These are phyloP conservation scores for Penicillium waksmanii DNA, from an alignment of 495 filamentous ascomycete species.

Conservation along the genomic window DNA sequence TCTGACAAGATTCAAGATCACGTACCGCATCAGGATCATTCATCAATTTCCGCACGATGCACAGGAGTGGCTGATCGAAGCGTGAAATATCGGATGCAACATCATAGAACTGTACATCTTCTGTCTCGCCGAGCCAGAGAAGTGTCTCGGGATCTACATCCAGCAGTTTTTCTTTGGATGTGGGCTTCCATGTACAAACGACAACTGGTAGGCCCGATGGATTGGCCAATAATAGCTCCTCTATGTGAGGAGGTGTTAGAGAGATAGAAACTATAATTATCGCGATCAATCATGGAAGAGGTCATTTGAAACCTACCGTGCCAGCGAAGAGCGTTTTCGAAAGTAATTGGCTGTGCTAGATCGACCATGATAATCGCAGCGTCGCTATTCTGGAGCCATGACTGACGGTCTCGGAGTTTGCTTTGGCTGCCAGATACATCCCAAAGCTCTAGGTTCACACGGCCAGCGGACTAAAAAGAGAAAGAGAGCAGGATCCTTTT, in stretches of 20 bases:
- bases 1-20: not conserved
- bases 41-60: not conserved
- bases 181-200: conserved; percentile 3
- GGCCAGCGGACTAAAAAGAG: not conserved
- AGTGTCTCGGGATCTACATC: conserved; percentile 1
- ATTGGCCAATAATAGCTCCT: not conserved
- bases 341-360: not conserved
- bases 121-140: conserved; percentile 3
- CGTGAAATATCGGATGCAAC: not conserved
- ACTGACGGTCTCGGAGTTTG: not conserved
- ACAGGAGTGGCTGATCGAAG: conserved; percentile 1
- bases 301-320: not conserved
- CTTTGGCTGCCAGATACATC: conserved; percentile 4
- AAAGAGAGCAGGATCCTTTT: not conserved
- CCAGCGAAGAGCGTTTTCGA: conserved; percentile 2
- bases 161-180: not conserved
- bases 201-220: not conserved
- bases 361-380: conserved; percentile 4
- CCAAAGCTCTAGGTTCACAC: not conserved
- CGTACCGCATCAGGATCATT: conserved; percentile 1
- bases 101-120: conserved; percentile 2
- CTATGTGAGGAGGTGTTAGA: not conserved
- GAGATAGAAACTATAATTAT: not conserved
- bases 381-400: not conserved
- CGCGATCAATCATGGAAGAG: too few species aligned